A percentile compares a stretch with the other conserved stretches of the same genome.
phyloP scores from a whole-genome alignment of 352 stramenopile species.

The Phytophthora sansomeana region DNA sequence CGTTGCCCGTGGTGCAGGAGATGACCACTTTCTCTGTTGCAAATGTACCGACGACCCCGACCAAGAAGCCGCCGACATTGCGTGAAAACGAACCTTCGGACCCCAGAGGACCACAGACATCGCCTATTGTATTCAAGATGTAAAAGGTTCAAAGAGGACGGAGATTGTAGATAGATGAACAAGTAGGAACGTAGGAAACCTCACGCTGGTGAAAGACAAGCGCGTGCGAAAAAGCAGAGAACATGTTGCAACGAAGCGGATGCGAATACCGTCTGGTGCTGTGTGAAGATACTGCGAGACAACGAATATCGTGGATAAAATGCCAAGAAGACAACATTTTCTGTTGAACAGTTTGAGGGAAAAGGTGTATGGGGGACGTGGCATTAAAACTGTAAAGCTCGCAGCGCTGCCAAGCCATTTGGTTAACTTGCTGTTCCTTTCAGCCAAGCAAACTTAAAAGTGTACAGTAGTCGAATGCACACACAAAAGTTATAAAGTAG shows the following conservation, averaged over 20 bases:
- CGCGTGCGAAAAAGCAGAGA: neutral
- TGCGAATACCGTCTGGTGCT: neutral
- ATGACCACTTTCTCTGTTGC: slow-evolving; percentile 17
- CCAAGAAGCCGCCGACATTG: slow-evolving; percentile 21
- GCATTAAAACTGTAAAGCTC: no score
- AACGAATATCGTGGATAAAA: neutral
- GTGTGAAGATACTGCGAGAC: neutral
- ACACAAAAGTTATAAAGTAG: no score
- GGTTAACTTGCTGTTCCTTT: slow-evolving; percentile 4
- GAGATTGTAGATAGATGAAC: slow-evolving; percentile 22
- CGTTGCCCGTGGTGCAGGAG: slow-evolving; percentile 47
- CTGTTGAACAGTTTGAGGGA: neutral
- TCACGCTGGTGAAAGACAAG: no score
- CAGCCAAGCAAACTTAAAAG: slow-evolving; percentile 46
- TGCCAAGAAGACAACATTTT: neutral
- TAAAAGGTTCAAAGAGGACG: slow-evolving; percentile 5
- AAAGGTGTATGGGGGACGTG: no score
- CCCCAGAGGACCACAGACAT: slow-evolving; percentile 16
- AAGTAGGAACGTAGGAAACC: slow-evolving; percentile 28
- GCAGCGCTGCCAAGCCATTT: no score
- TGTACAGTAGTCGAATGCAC: neutral
- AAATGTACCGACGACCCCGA: slow-evolving; percentile 10
- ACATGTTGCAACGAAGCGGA: neutral
- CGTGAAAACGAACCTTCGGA: slow-evolving; percentile 23
- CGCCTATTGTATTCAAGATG: slow-evolving; percentile 39